Percentiles rank a stretch among this genome's conserved stretches.
These are phyloP conservation scores for Ganoderma leucocontextum DNA, from an alignment of 1,284 basidiomycete species.

Conservation along the genomic window DNA sequence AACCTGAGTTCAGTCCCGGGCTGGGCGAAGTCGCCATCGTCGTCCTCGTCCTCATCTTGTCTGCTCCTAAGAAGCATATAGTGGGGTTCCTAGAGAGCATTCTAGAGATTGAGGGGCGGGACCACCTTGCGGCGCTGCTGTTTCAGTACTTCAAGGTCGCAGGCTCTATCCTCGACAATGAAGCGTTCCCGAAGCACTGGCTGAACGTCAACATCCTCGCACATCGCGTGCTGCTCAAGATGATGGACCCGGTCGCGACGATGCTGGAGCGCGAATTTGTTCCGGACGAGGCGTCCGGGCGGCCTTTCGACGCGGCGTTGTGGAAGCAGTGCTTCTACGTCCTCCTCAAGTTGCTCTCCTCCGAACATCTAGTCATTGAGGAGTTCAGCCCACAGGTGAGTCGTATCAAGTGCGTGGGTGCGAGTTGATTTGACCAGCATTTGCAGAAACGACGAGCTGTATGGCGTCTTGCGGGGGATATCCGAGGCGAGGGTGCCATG, in stretches of 20 bases:
- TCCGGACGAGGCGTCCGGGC: constrained; percentile 69
- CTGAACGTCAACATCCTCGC: constrained; percentile 92
- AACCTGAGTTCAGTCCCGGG: constrained; percentile 75
- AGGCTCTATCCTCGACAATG: constrained; percentile 84
- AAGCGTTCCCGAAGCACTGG: constrained; percentile 93
- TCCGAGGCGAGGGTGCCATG: constrained; percentile 91
- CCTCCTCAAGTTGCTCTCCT: constrained; percentile 86
- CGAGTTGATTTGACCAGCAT: neutral
- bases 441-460: constrained; percentile 89
- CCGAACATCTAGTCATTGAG: constrained; percentile 92
- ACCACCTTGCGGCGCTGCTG: constrained; percentile 78
- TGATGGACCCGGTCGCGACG: constrained; percentile 84
- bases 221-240: constrained; percentile 89
- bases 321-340: constrained; percentile 89
- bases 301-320: constrained; percentile 78
- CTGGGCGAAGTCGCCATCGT: constrained; percentile 90
- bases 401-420: constrained; percentile 14
- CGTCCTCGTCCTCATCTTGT: constrained; percentile 83
- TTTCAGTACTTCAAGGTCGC: constrained; percentile 85
- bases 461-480: constrained; percentile 95
- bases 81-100: constrained; percentile 82
- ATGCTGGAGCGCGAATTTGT: constrained; percentile 87
- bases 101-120: constrained; percentile 86
- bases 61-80: constrained; percentile 82
- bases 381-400: constrained; percentile 90